phyloP scores from a whole-genome alignment of 192 early-diverging fungal species.

The Linnemannia exigua region DNA sequence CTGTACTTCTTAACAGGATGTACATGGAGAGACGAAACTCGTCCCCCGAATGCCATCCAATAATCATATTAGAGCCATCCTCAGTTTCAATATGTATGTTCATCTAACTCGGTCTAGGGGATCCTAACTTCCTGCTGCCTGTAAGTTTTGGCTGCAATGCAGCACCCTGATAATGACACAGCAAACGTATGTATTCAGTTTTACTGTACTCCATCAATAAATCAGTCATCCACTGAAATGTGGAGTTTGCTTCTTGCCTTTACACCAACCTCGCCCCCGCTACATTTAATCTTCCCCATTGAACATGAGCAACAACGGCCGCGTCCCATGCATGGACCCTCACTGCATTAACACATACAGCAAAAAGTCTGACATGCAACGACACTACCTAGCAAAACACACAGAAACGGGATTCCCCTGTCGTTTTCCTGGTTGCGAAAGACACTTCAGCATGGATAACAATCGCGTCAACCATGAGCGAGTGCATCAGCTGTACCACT shows the following conservation, averaged over 20 bases:
- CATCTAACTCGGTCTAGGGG: neutral
- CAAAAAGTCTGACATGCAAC: neutral
- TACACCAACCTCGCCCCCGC: constrained; percentile 19
- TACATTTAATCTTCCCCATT: neutral
- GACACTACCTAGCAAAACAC: constrained; percentile 27
- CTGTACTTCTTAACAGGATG: constrained; percentile 8
- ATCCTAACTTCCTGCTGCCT: neutral
- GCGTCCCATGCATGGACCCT: constrained; percentile 25
- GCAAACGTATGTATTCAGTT: constrained; percentile 3
- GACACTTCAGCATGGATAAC: neutral
- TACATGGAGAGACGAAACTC: neutral
- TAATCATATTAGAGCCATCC: neutral
- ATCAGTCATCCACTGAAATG: constrained; percentile 3
- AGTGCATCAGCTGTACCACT: constrained; percentile 23
- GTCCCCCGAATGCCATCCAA: neutral
- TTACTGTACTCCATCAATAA: neutral
- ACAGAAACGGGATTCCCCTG: constrained; percentile 21
- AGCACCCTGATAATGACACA: constrained; percentile 5
- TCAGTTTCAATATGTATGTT: neutral
- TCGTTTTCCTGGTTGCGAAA: constrained; percentile 18
- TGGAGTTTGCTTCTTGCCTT: neutral
- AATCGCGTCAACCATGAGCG: constrained; percentile 8
- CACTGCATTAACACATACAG: constrained; percentile 12
- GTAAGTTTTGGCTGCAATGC: constrained; percentile 3
- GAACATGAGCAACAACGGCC: constrained; percentile 26